A percentile compares a stretch with the other conserved stretches of the same genome.
Conservation (phyloP, 208 protist genomes). For the Eutreptiella sp. region DNA sequence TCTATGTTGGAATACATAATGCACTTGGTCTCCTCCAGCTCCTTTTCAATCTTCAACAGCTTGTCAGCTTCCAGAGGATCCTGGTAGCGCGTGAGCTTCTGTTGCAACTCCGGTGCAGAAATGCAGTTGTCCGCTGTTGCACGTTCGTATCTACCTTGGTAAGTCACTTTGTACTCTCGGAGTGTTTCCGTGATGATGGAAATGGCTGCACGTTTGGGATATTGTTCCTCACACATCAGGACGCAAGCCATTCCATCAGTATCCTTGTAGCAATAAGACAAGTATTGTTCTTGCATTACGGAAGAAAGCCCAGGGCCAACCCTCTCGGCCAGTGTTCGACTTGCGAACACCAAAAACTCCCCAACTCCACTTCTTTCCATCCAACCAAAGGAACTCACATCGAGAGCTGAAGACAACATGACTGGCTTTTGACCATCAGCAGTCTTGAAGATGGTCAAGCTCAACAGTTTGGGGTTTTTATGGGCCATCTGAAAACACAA, state of each 20-base stretch:
- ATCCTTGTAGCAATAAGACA: conserved; percentile 57
- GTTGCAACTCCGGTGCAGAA: conserved; percentile 58
- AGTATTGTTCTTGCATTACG: conserved; percentile 69
- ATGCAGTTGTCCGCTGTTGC: conserved; percentile 56
- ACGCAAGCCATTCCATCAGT: conserved; percentile 66
- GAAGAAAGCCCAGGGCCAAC: conserved; percentile 55
- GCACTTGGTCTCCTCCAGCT: conserved; percentile 80
- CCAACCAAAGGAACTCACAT: conserved; percentile 74
- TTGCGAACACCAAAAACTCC: conserved; percentile 75
- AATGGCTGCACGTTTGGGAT: conserved; percentile 70
- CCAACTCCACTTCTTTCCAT: conserved; percentile 66
- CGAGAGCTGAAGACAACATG: conserved; percentile 63
- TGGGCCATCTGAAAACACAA: too few species aligned
- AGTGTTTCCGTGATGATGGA: conserved; percentile 61
- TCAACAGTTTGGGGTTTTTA: conserved; percentile 22
- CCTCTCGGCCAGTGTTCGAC: conserved; percentile 65
- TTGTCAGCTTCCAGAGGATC: conserved; percentile 78
- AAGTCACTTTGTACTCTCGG: conserved; percentile 64
- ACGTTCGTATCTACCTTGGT: conserved; percentile 68
- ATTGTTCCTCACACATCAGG: conserved; percentile 71
- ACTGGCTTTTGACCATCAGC: conserved; percentile 43
- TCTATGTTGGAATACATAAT: conserved; percentile 85
- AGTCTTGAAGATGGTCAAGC: conserved; percentile 14
- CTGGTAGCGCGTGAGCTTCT: conserved; percentile 70
- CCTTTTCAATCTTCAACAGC: conserved; percentile 69